These are phyloP conservation scores for Aureobasidium lini DNA, from an alignment of 2,329 filamentous ascomycete genomes.

Conservation along the genomic window DNA sequence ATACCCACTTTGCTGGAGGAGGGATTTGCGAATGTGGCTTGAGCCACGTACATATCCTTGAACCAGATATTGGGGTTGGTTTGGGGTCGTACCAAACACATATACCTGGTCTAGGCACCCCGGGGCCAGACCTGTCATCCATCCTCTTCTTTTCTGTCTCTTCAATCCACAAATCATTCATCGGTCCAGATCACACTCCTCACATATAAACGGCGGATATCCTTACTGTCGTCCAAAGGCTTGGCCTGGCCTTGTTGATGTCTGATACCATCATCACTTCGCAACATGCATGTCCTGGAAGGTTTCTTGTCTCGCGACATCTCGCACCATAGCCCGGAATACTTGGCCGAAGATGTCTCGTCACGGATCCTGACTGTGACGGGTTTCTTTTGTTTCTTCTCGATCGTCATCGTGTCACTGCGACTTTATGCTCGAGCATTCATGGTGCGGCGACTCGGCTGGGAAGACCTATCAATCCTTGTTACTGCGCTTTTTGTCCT, in stretches of 20 bases:
- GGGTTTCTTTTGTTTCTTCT: not conserved
- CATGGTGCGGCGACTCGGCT: not conserved
- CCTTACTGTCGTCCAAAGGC: too few relatives aligned
- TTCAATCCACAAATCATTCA: not conserved
- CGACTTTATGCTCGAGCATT: not conserved
- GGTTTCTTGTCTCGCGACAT: not conserved
- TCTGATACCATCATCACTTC: not conserved
- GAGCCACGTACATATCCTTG: not conserved
- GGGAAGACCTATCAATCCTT: constrained; percentile 3
- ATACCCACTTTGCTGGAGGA: not conserved
- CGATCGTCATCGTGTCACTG: not conserved
- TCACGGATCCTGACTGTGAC: not conserved
- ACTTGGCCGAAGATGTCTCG: not conserved
- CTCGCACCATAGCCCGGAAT: not conserved
- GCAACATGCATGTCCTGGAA: not conserved
- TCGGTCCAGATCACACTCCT: not conserved
- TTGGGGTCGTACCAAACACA: not conserved
- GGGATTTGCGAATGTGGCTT: not conserved
- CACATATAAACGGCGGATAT: too few relatives aligned
- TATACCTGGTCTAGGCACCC: not conserved
- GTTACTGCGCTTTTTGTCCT: not conserved
- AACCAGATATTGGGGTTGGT: not conserved
- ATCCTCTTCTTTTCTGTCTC: not conserved
- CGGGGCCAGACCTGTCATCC: not conserved
- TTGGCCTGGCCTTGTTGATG: not conserved